These are phyloP conservation scores for Scolecobasidium constrictum DNA, from an alignment of 2,329 filamentous ascomycete genomes.

Conservation along the genomic window DNA sequence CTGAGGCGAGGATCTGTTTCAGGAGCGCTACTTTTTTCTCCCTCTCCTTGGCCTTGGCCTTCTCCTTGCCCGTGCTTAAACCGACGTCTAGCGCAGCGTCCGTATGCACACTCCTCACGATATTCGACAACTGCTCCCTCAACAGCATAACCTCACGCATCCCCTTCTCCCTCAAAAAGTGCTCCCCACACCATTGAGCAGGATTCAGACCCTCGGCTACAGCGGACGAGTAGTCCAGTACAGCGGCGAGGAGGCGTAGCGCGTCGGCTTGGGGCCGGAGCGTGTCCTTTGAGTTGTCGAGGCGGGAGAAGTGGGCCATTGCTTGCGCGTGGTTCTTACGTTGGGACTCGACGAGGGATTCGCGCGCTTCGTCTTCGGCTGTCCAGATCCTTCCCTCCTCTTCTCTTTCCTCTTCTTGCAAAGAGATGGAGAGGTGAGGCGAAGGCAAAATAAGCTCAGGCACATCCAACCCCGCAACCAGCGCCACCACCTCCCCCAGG, in stretches of 20 bases:
- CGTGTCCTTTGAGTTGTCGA: slow-evolving; percentile 51
- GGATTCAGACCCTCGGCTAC: slow-evolving; percentile 36
- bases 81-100: slow-evolving; percentile 18
- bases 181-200: slow-evolving; percentile 67
- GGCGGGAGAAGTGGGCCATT: slow-evolving; percentile 66
- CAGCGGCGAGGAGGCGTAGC: slow-evolving; percentile 78
- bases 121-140: slow-evolving; percentile 59
- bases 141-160: slow-evolving; percentile 80
- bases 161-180: slow-evolving; percentile 80
- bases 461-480: slow-evolving; percentile 81
- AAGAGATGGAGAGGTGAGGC: slow-evolving; percentile 50
- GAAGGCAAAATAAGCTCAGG: slow-evolving; percentile 81
- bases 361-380: slow-evolving; percentile 59
- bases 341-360: slow-evolving; percentile 56
- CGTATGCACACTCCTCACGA: slow-evolving; percentile 66
- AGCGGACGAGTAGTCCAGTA: slow-evolving; percentile 67
- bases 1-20: slow-evolving; percentile 83
- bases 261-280: slow-evolving; percentile 51
- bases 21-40: slow-evolving; percentile 61
- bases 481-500: slow-evolving; percentile 72
- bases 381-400: too few relatives aligned
- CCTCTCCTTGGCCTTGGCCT: slow-evolving; percentile 39
- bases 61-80: slow-evolving; percentile 26
- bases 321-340: slow-evolving; percentile 58
- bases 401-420: slow-evolving; percentile 30